A percentile compares a stretch with the other conserved stretches of the same genome.
phyloP scores from a whole-genome alignment of 768 basidiomycete genomes.

The Boletus barrowsii region DNA sequence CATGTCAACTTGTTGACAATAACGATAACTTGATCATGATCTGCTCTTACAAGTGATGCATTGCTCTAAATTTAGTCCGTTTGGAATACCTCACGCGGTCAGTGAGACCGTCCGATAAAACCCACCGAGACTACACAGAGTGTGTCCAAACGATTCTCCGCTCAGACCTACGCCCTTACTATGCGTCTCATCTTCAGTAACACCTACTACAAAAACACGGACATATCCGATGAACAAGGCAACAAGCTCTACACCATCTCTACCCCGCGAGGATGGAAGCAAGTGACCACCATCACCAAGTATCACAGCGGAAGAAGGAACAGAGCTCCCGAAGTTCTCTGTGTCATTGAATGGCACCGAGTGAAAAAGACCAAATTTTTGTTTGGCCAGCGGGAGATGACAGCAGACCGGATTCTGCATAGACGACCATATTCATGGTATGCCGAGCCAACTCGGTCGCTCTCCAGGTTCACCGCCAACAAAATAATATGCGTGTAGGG shows the following conservation, averaged over 20 bases:
- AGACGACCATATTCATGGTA: slow-evolving; percentile 11
- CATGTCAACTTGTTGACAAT: not conserved
- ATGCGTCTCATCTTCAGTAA: slow-evolving; percentile 19
- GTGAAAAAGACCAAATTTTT: slow-evolving; percentile 25
- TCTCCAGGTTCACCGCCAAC: not conserved
- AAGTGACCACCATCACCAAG: slow-evolving; percentile 13
- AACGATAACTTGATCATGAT: not conserved
- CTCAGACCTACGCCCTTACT: not conserved
- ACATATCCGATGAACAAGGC: slow-evolving; percentile 13
- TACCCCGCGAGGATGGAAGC: slow-evolving; percentile 13
- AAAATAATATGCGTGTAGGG: slow-evolving; percentile 7
- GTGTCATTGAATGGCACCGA: slow-evolving; percentile 30
- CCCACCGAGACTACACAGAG: not conserved
- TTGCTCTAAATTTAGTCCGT: slow-evolving; percentile 8
- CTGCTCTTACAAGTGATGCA: not conserved
- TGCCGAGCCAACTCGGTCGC: not conserved
- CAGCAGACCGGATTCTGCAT: slow-evolving; percentile 15
- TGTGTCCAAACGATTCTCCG: not conserved
- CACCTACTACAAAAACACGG: slow-evolving; percentile 17
- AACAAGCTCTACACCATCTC: slow-evolving; percentile 19
- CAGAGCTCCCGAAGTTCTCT: slow-evolving; percentile 15
- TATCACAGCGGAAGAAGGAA: not conserved
- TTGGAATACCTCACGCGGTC: not conserved
- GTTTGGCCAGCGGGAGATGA: slow-evolving; percentile 22
- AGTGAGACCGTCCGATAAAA: slow-evolving; percentile 3